Base-by-base conservation (phyloP, 2,329 filamentous ascomycete genomes). In the Monosporascus sp. region DNA sequence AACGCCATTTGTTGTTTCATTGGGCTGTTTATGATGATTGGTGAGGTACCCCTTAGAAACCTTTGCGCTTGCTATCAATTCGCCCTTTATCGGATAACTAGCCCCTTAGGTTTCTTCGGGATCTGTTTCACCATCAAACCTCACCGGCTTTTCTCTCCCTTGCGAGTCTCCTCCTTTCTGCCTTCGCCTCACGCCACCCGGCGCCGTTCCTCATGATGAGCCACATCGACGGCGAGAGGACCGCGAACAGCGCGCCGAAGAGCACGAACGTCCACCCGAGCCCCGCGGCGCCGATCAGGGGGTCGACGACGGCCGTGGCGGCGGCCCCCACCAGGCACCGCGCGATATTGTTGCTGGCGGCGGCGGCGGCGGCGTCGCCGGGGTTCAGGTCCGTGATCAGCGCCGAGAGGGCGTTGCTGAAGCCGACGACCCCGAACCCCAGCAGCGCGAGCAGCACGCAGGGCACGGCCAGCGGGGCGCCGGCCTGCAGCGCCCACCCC, bases 351-450 rank as follows among this genome's bases (percentile, higher is more conserved):
- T 83, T 84, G 0, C 82, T 79, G 0, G 83, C 83, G 4, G 82
- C 81, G 0, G 81, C 81, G 0, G 82, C 84, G 1, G 81, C 81
- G 0, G 83, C 81, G 6, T 79, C 76, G 24, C 79, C 70, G 0
- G 82, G 83, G 54, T 83, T 81, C 1, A 87, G 69, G 59, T 87
- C 84, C 1, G 86, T 79, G 19, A 86, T 74, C 16, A 87, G 71
- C 0, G 81, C 83, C 57, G 75, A 81, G 34, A 86, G 73, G 47
- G 85, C 76, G 51, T 77, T 81, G 61, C 86, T 86, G 0, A 79
- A 77, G 2, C 80, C 82, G 5, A 82, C 83, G 34, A 84, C 71
- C 19, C 75, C 75, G 54, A 82, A 66, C 8, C 81, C 81, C 20
- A 84, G 73, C 14, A 83, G 56, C 59, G 84, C 83, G 8, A 80